Base-by-base conservation (phyloP, 73 alveolate species). In the Tetrahymena borealis region DNA sequence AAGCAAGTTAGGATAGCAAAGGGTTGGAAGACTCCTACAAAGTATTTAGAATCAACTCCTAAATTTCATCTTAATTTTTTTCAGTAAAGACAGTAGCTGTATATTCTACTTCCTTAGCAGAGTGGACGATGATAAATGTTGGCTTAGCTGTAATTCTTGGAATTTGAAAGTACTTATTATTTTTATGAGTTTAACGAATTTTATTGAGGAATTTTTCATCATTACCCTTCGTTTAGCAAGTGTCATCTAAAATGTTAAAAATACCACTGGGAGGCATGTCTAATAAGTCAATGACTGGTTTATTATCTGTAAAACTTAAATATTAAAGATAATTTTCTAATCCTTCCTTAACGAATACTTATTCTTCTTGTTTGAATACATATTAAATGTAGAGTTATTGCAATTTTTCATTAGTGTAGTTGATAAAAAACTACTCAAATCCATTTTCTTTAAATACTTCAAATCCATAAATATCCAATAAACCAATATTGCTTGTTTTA, bases 401-500 rank as follows among this genome's bases (percentile, higher is more conserved):
- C 38, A 98, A 94, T 93, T 98, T 98, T 94, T 98, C 99, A 94
- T 98, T 98, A 33, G 99, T 98, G 91, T 97, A 98, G 91, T 98
- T 98, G 90, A 98, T 98, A 91, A 98, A 96, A 93, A 98, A 93
- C 93, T 98, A 97, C 90, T 98, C 99, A 94, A 98, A 98, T 90
- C 97, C 96, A 95, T 98, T 98, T 92, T 97, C 99, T 60, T 97
- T 95, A 93, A 98, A 98, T 39, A 97, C 97, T 96, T 98, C 99
- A 95, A 98, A 98, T 11, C 99, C 99, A 91, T 97, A 98, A 20
- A 98, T 98, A 96, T 98, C 99, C 6, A 98, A 93, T n/a, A 98
- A 97, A 32, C 99, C 99, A 15, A 98, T 98, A 24, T 77, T 60
- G 7, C 92, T 93, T 33, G 32, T 39, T 37, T 38, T 79, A 11